phyloP scores from a whole-genome alignment of 139 green algal genomes.

The Pleodorina starrii region DNA sequence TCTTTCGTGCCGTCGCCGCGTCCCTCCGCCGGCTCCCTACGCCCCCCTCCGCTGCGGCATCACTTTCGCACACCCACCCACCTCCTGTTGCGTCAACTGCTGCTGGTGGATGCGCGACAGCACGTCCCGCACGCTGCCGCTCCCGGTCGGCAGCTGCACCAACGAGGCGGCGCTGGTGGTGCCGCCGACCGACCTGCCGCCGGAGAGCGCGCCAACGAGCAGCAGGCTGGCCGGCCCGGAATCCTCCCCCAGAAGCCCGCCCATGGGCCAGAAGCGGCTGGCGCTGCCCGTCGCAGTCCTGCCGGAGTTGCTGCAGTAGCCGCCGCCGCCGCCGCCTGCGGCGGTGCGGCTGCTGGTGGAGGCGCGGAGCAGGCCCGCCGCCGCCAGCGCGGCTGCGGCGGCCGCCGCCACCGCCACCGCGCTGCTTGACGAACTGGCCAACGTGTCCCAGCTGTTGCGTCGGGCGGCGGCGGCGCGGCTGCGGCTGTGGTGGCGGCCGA shows the following conservation, averaged over 20 bases:
- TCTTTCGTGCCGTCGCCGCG: too few species aligned
- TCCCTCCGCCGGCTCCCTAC: too few species aligned
- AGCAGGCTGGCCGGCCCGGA: constrained; percentile 1
- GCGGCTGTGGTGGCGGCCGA: neutral
- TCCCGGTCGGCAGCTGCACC: constrained; percentile 10
- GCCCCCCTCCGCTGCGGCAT: too few species aligned
- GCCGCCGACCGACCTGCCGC: constrained; percentile 6
- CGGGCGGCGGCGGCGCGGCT: too few species aligned
- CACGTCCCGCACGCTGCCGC: constrained; percentile 40
- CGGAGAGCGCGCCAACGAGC: neutral
- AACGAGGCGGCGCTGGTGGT: constrained; percentile 5
- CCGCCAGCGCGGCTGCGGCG: neutral
- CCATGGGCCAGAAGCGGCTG: neutral
- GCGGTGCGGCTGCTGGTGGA: neutral
- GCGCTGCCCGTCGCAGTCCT: neutral
- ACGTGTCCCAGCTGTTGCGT: constrained; percentile 19
- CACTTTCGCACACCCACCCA: neutral
- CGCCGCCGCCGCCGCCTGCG: neutral
- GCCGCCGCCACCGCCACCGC: constrained; percentile 4
- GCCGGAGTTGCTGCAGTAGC: neutral
- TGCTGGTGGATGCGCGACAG: constrained; percentile 23
- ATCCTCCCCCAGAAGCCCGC: neutral
- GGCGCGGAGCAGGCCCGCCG: neutral
- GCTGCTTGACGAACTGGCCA: neutral
- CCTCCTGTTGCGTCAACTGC: neutral